Percentiles rank a stretch among this genome's conserved stretches.
Evolutionary conservation across 805 yeast species (phyloP).

Genomic region (Nakazawaea holstii): DNA sequence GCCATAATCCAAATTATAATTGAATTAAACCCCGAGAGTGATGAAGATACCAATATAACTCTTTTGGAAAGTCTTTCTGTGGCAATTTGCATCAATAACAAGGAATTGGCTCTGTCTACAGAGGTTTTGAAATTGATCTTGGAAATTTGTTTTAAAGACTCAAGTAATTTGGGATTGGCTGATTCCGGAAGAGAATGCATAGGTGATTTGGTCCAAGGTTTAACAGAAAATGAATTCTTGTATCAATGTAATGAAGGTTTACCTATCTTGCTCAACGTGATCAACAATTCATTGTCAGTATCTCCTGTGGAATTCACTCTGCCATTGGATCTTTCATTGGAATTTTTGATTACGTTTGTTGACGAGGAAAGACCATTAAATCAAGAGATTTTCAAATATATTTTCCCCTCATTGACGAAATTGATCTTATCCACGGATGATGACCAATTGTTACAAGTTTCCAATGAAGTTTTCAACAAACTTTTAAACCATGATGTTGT

Average conservation of each 20-base stretch:
- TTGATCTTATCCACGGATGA: constrained; percentile 49
- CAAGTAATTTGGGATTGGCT: constrained; percentile 66
- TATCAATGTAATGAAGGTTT: constrained; percentile 45
- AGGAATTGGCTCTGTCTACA: constrained; percentile 21
- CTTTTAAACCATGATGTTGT: constrained; percentile 38
- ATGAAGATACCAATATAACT: constrained; percentile 75
- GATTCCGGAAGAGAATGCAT: constrained; percentile 68
- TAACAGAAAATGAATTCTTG: constrained; percentile 39
- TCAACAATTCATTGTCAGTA: constrained; percentile 26
- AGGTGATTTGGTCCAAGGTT: constrained; percentile 45
- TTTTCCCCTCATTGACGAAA: constrained; percentile 37
- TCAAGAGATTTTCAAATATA: constrained; percentile 31
- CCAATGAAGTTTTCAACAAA: constrained; percentile 68
- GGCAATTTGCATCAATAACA: constrained; percentile 44
- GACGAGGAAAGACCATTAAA: constrained; percentile 27
- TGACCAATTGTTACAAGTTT: constrained; percentile 70
- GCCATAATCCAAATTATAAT: constrained; percentile 30
- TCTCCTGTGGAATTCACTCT: constrained; percentile 49
- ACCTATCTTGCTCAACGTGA: constrained; percentile 41
- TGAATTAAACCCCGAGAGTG: constrained; percentile 52
- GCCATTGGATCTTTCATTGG: constrained; percentile 52
- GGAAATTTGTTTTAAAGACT: constrained; percentile 62
- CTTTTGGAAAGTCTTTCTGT: constrained; percentile 65
- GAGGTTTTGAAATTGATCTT: constrained; percentile 51
- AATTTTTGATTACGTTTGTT: constrained; percentile 47